These are phyloP conservation scores for Suhomyces kunorum DNA, from an alignment of 1,139 yeast species.

Conservation along the genomic window DNA sequence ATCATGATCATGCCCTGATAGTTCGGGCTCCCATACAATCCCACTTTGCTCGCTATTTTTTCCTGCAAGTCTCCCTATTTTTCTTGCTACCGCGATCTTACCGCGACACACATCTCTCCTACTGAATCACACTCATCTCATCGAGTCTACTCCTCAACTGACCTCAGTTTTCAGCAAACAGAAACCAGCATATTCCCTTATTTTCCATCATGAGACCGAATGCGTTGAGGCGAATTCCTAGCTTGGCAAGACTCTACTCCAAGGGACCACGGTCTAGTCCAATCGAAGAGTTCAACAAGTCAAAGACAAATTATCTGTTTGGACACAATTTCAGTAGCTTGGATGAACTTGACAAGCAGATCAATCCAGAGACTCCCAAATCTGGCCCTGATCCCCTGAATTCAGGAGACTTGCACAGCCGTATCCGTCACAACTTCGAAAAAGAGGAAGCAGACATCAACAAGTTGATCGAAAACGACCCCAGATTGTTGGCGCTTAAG, in stretches of 20 bases:
- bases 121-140: too few species aligned
- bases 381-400: slow-evolving; percentile 7
- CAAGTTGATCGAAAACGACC: slow-evolving; percentile 33
- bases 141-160: neutral
- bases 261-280: slow-evolving; percentile 11
- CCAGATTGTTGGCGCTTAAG: slow-evolving; percentile 31
- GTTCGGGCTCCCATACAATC: too few species aligned
- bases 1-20: too few species aligned
- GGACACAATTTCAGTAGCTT: slow-evolving; percentile 27
- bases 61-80: too few species aligned
- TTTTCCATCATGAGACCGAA: slow-evolving; percentile 1
- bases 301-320: slow-evolving; percentile 37
- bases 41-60: too few species aligned
- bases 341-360: slow-evolving; percentile 23
- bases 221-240: slow-evolving; percentile 3
- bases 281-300: slow-evolving; percentile 44
- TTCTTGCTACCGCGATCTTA: too few species aligned
- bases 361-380: slow-evolving; percentile 10
- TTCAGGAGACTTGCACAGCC: slow-evolving; percentile 16
- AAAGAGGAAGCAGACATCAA: slow-evolving; percentile 26
- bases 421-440: slow-evolving; percentile 13
- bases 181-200: too few species aligned
- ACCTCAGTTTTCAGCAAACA: neutral
- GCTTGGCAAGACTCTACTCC: slow-evolving; percentile 10
- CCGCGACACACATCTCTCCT: too few species aligned